phyloP scores from a whole-genome alignment of 2,329 filamentous ascomycete genomes.

The Mycosphaerella sp. region DNA sequence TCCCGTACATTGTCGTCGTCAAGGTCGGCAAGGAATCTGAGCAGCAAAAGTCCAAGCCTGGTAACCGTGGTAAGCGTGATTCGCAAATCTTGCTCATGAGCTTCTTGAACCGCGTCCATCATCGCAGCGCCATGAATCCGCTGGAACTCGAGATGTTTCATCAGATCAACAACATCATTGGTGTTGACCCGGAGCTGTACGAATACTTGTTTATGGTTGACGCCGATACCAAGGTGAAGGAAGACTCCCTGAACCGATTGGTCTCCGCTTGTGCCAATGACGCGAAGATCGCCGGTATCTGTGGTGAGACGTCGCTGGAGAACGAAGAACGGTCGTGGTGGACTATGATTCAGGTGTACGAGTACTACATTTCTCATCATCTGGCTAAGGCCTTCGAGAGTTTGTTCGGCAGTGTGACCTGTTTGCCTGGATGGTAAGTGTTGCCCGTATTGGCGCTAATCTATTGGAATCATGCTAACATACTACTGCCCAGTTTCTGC shows the following conservation, averaged over 20 bases:
- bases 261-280: slow-evolving; percentile 91
- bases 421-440: slow-evolving; percentile 95
- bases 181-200: slow-evolving; percentile 93
- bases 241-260: slow-evolving; percentile 86
- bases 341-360: slow-evolving; percentile 99
- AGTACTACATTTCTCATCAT: slow-evolving; percentile 99
- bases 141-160: slow-evolving; percentile 98
- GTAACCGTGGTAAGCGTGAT: slow-evolving; percentile 97
- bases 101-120: slow-evolving; percentile 96
- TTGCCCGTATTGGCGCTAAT: background rate
- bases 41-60: slow-evolving; percentile 81
- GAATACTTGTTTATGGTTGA: slow-evolving; percentile 98
- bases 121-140: slow-evolving; percentile 88
- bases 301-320: slow-evolving; percentile 90
- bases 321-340: slow-evolving; percentile 95
- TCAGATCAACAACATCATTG: slow-evolving; percentile 98
- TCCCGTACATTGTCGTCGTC: slow-evolving; percentile 91
- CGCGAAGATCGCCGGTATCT: slow-evolving; percentile 93
- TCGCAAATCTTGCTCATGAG: slow-evolving; percentile 93
- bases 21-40: slow-evolving; percentile 98
- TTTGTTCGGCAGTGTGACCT: slow-evolving; percentile 94
- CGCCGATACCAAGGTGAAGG: slow-evolving; percentile 87
- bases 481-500: slow-evolving; percentile 74
- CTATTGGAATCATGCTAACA: slow-evolving; percentile 19
- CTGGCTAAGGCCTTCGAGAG: slow-evolving; percentile 96